phyloP scores from a whole-genome alignment of 306 rosid species.

The Citrullus colocynthis region DNA sequence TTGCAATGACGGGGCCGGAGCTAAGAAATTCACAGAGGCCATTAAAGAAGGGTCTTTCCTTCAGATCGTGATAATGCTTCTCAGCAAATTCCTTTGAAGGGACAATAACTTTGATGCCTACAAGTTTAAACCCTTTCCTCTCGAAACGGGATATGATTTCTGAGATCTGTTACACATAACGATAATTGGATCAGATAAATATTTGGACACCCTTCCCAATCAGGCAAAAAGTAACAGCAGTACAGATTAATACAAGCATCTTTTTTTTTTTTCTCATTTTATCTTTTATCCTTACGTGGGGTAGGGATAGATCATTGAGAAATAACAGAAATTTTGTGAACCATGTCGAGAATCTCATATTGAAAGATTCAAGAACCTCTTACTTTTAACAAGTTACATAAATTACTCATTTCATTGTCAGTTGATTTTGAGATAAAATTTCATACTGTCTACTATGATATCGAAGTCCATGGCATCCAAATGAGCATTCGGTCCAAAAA shows the following conservation, averaged over 20 bases:
- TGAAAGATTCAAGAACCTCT: too few relatives aligned
- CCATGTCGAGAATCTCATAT: too few relatives aligned
- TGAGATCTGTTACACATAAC: slow-evolving; percentile 40
- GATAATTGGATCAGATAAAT: slow-evolving; percentile 1
- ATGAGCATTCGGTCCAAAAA: too few relatives aligned
- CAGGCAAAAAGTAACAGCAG: not conserved
- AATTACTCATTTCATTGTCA: too few relatives aligned
- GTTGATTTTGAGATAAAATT: too few relatives aligned
- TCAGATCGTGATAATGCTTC: slow-evolving; percentile 85
- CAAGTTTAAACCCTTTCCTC: slow-evolving; percentile 80
- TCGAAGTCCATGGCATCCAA: too few relatives aligned
- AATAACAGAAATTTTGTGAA: too few relatives aligned
- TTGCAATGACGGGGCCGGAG: slow-evolving; percentile 90
- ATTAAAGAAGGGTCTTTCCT: slow-evolving; percentile 81
- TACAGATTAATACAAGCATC: not conserved
- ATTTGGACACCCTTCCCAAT: not conserved
- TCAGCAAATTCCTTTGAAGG: slow-evolving; percentile 80
- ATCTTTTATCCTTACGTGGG: too few relatives aligned
- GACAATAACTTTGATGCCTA: slow-evolving; percentile 65
- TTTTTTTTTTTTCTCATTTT: too few relatives aligned
- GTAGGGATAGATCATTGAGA: too few relatives aligned
- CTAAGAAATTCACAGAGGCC: slow-evolving; percentile 86
- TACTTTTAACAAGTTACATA: too few relatives aligned
- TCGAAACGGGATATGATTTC: slow-evolving; percentile 92
- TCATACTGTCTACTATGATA: too few relatives aligned